These are phyloP conservation scores for Lepiota venenata DNA, from an alignment of 768 basidiomycete species.

Conservation along the genomic window DNA sequence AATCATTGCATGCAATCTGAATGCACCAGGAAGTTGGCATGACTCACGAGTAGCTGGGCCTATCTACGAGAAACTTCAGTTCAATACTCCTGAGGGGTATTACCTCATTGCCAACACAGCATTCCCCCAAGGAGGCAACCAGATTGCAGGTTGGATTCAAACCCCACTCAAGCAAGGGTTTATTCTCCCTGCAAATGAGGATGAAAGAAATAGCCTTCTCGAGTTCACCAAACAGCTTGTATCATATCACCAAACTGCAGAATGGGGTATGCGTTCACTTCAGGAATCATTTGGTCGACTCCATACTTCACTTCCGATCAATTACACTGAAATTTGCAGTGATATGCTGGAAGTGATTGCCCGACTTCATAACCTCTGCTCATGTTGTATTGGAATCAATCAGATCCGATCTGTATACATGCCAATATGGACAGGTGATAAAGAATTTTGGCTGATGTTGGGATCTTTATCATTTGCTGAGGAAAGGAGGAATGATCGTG, in stretches of 20 bases:
- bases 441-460: slow-evolving; percentile 13
- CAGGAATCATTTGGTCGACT: slow-evolving; percentile 46
- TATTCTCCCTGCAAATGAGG: slow-evolving; percentile 14
- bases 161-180: slow-evolving; percentile 34
- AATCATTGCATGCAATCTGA: slow-evolving; percentile 31
- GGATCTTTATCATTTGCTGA: neutral
- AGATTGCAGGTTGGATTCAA: slow-evolving; percentile 29
- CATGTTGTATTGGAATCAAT: slow-evolving; percentile 33
- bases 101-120: slow-evolving; percentile 44
- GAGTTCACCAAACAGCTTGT: slow-evolving; percentile 35
- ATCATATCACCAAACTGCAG: slow-evolving; percentile 44
- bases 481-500: neutral
- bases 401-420: slow-evolving; percentile 40
- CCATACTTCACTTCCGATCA: slow-evolving; percentile 33
- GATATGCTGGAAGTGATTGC: slow-evolving; percentile 35
- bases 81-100: slow-evolving; percentile 34
- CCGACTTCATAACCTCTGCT: slow-evolving; percentile 31
- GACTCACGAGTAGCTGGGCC: slow-evolving; percentile 36
- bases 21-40: slow-evolving; percentile 49
- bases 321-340: slow-evolving; percentile 18
- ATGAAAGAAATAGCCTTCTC: slow-evolving; percentile 19
- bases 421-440: slow-evolving; percentile 31
- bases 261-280: slow-evolving; percentile 46
- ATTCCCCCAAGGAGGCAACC: slow-evolving; percentile 33
- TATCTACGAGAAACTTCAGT: slow-evolving; percentile 32